Evolutionary conservation across 2,329 filamentous ascomycete species (phyloP), one percentile per base, ranked within the genome.

Genomic region (Teratosphaeria epicoccoides): DNA sequence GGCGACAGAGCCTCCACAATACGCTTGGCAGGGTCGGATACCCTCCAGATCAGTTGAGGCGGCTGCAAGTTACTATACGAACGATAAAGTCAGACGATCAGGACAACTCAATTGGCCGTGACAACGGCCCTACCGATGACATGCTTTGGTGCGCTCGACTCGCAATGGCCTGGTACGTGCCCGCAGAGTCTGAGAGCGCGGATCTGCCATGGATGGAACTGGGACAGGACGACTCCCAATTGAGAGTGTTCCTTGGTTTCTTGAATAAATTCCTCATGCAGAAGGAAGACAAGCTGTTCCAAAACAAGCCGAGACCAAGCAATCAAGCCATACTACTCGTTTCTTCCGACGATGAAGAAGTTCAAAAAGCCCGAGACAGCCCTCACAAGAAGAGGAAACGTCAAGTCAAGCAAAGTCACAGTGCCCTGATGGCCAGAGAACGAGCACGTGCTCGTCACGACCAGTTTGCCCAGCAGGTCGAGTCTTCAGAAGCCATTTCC

Each of bases 381-480:
- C 55, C 54, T 2, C 50, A 52, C 24, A 57, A 58, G 45, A 53
- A 60, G 50, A 51, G 53, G 20, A 60, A 59, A 52, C 61, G 57
- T 33, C 14, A 49, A 25, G 52, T 59, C 14, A 33, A 51, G 12
- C 43, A 54, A 12, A 55, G 51, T 20, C 40, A 53, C 7, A 44
- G 51, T 11, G 60, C 57, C 24, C 46, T 53, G 47, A 50, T 57
- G 37, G 56, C 51, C 33, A 56, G 58, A 23, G 49, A 49, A 29
- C 57, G 51, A 4, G 61, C 57, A 20, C 54, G 49, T 5, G 48
- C 51, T 25, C 55, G 61, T 5, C 55, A 60, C 40, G 37, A 56
- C 44, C 46, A 55, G 20, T 59, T 51, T 29, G 49, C 55, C 7
- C 52, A 56, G 24, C 22, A n/a, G 2, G 7, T 57, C 24, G 52